Evolutionary conservation across 306 rosid species (phyloP).

Genomic region (Acmispon strigosus): DNA sequence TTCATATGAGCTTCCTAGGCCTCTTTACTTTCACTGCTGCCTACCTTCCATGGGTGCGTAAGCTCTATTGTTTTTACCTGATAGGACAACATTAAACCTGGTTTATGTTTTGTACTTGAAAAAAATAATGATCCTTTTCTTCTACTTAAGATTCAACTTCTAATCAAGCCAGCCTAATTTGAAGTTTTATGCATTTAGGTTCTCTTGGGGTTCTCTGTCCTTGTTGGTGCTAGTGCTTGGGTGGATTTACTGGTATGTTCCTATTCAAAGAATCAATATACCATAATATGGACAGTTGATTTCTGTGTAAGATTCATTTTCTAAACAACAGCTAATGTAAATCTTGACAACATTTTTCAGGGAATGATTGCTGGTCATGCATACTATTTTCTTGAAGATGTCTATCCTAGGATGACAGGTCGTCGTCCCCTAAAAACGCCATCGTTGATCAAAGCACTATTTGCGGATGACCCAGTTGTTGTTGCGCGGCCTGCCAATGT

Average conservation of each 20-base stretch:
- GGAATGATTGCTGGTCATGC: slow-evolving; percentile 99
- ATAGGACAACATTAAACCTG: background rate
- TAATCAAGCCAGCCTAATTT: slow-evolving; percentile 7
- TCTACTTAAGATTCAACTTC: background rate
- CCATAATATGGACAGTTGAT: slow-evolving; percentile 4
- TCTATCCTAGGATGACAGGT: slow-evolving; percentile 85
- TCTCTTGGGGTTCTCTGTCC: slow-evolving; percentile 86
- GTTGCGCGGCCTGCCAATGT: slow-evolving; percentile 68
- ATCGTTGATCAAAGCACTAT: slow-evolving; percentile 74
- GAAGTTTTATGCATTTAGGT: slow-evolving; percentile 38
- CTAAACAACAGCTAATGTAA: background rate
- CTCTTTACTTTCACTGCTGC: slow-evolving; percentile 93
- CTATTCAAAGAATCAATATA: background rate
- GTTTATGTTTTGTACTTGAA: background rate
- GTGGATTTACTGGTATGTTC: slow-evolving; percentile 84
- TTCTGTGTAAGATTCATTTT: background rate
- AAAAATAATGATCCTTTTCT: background rate
- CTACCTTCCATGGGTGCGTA: slow-evolving; percentile 95
- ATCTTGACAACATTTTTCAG: slow-evolving; percentile 34
- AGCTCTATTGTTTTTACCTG: slow-evolving; percentile 3
- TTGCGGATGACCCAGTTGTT: slow-evolving; percentile 85
- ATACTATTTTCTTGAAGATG: slow-evolving; percentile 90
- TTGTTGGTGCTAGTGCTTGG: slow-evolving; percentile 98
- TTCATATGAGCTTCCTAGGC: slow-evolving; percentile 94
- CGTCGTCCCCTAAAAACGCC: slow-evolving; percentile 87